A percentile compares a stretch with the other conserved stretches of the same genome.
phyloP scores from a whole-genome alignment of 768 basidiomycete genomes.

The Lactarius quietus region DNA sequence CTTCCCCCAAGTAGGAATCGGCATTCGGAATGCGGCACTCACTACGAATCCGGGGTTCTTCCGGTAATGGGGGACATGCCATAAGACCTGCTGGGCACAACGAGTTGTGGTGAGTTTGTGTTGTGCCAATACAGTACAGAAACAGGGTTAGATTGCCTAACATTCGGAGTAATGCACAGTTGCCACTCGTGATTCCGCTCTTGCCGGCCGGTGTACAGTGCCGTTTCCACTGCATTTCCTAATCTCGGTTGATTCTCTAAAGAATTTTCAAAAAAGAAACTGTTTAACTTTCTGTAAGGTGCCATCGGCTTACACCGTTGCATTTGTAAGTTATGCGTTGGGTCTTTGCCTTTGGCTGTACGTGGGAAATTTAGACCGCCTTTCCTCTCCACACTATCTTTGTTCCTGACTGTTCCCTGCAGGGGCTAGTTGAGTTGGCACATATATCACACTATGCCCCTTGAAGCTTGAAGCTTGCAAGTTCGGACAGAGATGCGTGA shows the following conservation, averaged over 20 bases:
- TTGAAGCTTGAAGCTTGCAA: not conserved
- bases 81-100: not conserved
- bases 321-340: not conserved
- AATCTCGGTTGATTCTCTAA: not conserved
- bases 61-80: not conserved
- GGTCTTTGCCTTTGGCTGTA: not conserved
- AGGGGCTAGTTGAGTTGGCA: not conserved
- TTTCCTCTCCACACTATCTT: not conserved
- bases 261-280: not conserved
- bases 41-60: not conserved
- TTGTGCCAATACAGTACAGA: not conserved
- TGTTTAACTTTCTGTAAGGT: not conserved
- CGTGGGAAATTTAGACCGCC: not conserved
- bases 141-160: not conserved
- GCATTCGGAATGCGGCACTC: not conserved
- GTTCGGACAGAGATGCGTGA: not conserved
- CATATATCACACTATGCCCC: not conserved
- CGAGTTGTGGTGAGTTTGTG: not conserved
- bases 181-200: not conserved
- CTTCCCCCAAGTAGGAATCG: not conserved
- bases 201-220: no score
- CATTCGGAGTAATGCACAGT: not conserved
- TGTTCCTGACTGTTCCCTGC: not conserved
- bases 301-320: not conserved
- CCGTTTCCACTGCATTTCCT: no score